These are phyloP conservation scores for Berberis vulgaris DNA, from an alignment of 164 flowering plant species.

Conservation along the genomic window DNA sequence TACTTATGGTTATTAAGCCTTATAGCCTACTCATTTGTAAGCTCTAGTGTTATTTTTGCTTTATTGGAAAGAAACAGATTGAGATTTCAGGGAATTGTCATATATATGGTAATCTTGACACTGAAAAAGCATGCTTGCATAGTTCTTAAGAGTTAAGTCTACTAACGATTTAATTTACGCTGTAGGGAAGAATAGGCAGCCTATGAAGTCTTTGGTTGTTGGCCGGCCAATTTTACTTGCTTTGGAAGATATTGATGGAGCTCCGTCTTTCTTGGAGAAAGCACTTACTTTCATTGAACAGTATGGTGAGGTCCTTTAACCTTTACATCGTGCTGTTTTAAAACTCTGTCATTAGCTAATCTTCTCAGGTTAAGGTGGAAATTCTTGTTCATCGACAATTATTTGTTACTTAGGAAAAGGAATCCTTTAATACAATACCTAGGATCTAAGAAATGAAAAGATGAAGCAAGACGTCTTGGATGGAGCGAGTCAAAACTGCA, in stretches of 20 bases:
- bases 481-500: too few relatives aligned
- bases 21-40: too few relatives aligned
- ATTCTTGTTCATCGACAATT: background rate
- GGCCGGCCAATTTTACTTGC: slow-evolving; percentile 84
- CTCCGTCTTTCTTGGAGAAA: slow-evolving; percentile 85
- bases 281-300: slow-evolving; percentile 73
- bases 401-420: too few relatives aligned
- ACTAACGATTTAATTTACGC: slow-evolving; percentile 3
- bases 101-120: background rate
- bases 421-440: too few relatives aligned
- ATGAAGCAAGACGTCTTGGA: too few relatives aligned
- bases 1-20: too few relatives aligned
- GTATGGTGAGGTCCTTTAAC: slow-evolving; percentile 39
- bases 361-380: background rate
- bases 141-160: slow-evolving; percentile 2
- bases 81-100: background rate
- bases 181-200: slow-evolving; percentile 38
- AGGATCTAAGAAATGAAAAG: too few relatives aligned
- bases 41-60: too few relatives aligned
- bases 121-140: background rate
- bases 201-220: slow-evolving; percentile 41
- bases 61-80: too few relatives aligned
- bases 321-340: background rate
- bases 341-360: background rate
- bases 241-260: slow-evolving; percentile 79